Evolutionary conservation across 1,139 yeast species (phyloP).

Genomic region (Kodamaea anthophila): DNA sequence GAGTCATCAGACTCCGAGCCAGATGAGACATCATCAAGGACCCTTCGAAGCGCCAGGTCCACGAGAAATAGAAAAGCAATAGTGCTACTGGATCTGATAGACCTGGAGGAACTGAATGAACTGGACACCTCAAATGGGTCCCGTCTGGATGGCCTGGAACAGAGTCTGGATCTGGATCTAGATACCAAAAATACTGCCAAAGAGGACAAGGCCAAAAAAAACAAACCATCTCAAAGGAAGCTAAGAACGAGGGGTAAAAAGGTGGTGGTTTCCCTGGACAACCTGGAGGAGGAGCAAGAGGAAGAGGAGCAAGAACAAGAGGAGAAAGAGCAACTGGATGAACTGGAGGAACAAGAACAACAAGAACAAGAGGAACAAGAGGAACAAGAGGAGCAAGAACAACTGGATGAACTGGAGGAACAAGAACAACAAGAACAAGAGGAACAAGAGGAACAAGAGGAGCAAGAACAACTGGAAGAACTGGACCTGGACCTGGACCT

Average conservation of each 20-base stretch:
- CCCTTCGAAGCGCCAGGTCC: too few relatives aligned
- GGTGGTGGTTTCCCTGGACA: neutral
- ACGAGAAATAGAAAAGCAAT: too few relatives aligned
- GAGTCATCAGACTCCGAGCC: too few relatives aligned
- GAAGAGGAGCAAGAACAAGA: slow-evolving; percentile 5
- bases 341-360: slow-evolving; percentile 4
- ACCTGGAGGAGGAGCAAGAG: slow-evolving; percentile 2
- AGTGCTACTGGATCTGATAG: too few relatives aligned
- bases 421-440: slow-evolving; percentile 2
- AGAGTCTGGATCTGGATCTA: too few relatives aligned
- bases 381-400: slow-evolving; percentile 2
- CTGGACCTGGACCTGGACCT: slow-evolving; percentile 2
- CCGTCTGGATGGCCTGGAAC: too few relatives aligned
- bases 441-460: slow-evolving; percentile 3
- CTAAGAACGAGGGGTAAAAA: neutral
- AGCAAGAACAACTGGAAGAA: slow-evolving; percentile 2
- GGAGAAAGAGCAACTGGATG: slow-evolving; percentile 2
- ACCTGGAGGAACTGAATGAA: too few relatives aligned
- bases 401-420: slow-evolving; percentile 1
- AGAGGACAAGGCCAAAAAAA: too few relatives aligned
- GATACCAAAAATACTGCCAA: too few relatives aligned
- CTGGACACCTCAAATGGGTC: too few relatives aligned
- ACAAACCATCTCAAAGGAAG: too few relatives aligned
- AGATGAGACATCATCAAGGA: too few relatives aligned
- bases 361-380: slow-evolving; percentile 4